Conservation (phyloP, 2,329 filamentous ascomycete genomes). For the Mycogone perniciosa region DNA sequence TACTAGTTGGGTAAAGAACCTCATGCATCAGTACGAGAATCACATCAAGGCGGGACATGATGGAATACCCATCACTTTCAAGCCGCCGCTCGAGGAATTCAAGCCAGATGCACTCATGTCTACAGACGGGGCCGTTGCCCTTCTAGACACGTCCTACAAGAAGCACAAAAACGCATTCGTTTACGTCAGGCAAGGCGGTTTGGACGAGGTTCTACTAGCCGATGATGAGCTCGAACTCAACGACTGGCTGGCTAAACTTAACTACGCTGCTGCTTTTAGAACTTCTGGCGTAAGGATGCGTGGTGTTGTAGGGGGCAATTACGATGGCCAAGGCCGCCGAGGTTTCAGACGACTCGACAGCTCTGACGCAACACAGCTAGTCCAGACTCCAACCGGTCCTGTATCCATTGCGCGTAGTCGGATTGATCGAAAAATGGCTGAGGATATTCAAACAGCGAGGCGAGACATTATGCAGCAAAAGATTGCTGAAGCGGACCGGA, state of each 20-base stretch:
- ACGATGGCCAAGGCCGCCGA: constrained; percentile 72
- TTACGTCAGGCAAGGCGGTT: constrained; percentile 77
- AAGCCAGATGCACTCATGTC: constrained; percentile 93
- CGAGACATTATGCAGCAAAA: constrained; percentile 77
- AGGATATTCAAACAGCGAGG: constrained; percentile 77
- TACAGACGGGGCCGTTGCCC: constrained; percentile 83
- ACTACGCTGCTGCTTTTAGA: constrained; percentile 91
- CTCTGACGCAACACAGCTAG: constrained; percentile 51
- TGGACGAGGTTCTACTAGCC: constrained; percentile 86
- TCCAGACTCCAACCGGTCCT: constrained; percentile 67
- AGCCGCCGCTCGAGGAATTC: constrained; percentile 82
- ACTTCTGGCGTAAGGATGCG: constrained; percentile 88
- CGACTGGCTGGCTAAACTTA: constrained; percentile 93
- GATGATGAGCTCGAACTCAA: constrained; percentile 90
- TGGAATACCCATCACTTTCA: constrained; percentile 76
- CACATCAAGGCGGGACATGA: constrained; percentile 74
- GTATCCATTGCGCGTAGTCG: constrained; percentile 66
- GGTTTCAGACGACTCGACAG: constrained; percentile 66
- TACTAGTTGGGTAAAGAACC: constrained; percentile 80
- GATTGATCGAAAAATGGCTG: constrained; percentile 75
- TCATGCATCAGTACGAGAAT: constrained; percentile 81
- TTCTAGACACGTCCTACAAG: constrained; percentile 80
- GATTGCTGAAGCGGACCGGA: constrained; percentile 76
- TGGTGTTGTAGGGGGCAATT: constrained; percentile 75
- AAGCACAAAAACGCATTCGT: constrained; percentile 95